phyloP scores from a whole-genome alignment of 1,284 basidiomycete species.

The Bjerkandera adusta region DNA sequence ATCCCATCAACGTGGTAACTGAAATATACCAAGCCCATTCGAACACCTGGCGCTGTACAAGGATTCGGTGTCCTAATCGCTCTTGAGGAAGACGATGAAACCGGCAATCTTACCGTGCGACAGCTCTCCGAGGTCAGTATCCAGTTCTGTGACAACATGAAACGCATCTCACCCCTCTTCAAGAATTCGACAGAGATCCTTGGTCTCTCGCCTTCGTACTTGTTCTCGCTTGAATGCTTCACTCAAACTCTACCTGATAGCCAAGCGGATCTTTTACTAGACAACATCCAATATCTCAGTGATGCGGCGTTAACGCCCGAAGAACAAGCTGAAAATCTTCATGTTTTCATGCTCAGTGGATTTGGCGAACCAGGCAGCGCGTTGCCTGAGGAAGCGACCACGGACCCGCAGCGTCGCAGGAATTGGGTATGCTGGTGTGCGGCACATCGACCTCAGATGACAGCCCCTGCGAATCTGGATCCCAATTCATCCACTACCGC shows the following conservation, averaged over 20 bases:
- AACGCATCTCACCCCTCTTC: conserved; percentile 10
- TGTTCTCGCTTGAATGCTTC: conserved; percentile 80
- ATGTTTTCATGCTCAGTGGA: conserved; percentile 73
- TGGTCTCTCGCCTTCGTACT: conserved; percentile 74
- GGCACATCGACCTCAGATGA: conserved; percentile 57
- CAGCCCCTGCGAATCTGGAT: conserved; percentile 21
- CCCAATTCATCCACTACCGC: conserved; percentile 4
- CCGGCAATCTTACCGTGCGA: conserved; percentile 60
- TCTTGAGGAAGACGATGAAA: conserved; percentile 64
- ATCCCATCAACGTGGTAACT: not conserved
- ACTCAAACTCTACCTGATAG: conserved; percentile 69
- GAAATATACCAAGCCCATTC: conserved; percentile 79
- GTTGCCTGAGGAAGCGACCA: conserved; percentile 30
- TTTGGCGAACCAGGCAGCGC: conserved; percentile 65
- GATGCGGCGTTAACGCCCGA: conserved; percentile 49
- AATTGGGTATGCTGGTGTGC: conserved; percentile 89
- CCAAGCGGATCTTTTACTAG: conserved; percentile 74
- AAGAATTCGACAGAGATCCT: conserved; percentile 69
- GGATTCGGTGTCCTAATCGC: conserved; percentile 84
- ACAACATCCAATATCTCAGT: conserved; percentile 71
- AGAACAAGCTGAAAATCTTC: conserved; percentile 54
- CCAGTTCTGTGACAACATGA: not conserved
- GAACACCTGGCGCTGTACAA: conserved; percentile 83
- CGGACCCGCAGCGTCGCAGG: conserved; percentile 38
- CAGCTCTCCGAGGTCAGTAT: conserved; percentile 79